Evolutionary conservation across 768 basidiomycete species (phyloP).

Genomic region (Gymnopilus junonius): DNA sequence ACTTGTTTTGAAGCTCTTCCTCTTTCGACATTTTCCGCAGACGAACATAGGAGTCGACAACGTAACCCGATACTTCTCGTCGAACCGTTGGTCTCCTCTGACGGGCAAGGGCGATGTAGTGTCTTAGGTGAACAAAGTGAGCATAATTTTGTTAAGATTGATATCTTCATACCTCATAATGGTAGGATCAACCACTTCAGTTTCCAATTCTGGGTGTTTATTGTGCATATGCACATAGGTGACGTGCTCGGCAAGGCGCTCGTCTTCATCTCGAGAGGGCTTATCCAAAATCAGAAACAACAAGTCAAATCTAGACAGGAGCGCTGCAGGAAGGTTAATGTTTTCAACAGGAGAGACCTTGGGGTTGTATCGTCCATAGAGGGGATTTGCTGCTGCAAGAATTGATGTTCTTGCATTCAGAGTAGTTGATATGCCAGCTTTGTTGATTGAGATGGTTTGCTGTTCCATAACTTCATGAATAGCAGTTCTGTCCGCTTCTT

Average conservation of each 20-base stretch:
- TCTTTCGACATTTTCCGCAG: conserved; percentile 93
- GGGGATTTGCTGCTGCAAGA: conserved; percentile 95
- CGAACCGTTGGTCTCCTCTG: conserved; percentile 91
- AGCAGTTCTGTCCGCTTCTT: conserved; percentile 94
- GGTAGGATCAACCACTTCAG: conserved; percentile 83
- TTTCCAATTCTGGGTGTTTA: conserved; percentile 81
- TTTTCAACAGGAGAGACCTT: conserved; percentile 98
- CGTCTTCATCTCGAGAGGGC: conserved; percentile 92
- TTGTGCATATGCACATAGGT: conserved; percentile 99
- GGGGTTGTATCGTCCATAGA: conserved; percentile 97
- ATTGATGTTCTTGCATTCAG: conserved; percentile 97
- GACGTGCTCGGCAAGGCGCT: conserved; percentile 94
- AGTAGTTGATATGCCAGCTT: conserved; percentile 98
- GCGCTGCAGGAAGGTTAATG: conserved; percentile 96
- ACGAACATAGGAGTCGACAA: conserved; percentile 95
- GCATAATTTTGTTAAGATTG: not conserved
- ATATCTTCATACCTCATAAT: conserved; percentile 75
- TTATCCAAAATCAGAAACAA: conserved; percentile 97
- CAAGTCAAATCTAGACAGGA: conserved; percentile 95
- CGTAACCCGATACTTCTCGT: conserved; percentile 84
- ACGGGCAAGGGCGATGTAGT: conserved; percentile 94
- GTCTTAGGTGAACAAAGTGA: conserved; percentile 48
- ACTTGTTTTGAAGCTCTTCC: conserved; percentile 85
- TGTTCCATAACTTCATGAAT: conserved; percentile 99
- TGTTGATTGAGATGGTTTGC: conserved; percentile 99